These are phyloP conservation scores for Protea cynaroides DNA, from an alignment of 164 flowering plant genomes.

Conservation along the genomic window DNA sequence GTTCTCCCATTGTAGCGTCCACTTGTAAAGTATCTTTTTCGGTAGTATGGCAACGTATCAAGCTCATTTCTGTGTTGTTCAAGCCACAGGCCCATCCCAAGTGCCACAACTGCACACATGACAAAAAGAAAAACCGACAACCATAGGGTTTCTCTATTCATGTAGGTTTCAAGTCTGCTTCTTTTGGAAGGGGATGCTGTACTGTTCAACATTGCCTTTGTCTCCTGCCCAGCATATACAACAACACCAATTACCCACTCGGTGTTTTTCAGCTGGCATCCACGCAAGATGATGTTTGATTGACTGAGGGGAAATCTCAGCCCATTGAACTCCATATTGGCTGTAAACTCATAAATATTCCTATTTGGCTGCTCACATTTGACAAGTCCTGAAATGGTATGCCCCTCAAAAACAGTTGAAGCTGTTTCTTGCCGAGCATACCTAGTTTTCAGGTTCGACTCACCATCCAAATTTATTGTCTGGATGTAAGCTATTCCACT, in stretches of 20 bases:
- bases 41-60: constrained; percentile 72
- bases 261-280: constrained; percentile 92
- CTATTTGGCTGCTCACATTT: constrained; percentile 90
- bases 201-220: constrained; percentile 94
- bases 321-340: constrained; percentile 74
- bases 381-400: constrained; percentile 51
- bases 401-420: constrained; percentile 40
- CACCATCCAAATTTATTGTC: constrained; percentile 94
- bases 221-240: constrained; percentile 95
- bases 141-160: constrained; percentile 90
- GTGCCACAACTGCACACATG: constrained; percentile 75
- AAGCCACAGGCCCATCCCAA: constrained; percentile 89
- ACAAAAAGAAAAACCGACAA: constrained; percentile 73
- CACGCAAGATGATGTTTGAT: constrained; percentile 83
- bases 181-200: constrained; percentile 80
- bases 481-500: constrained; percentile 86
- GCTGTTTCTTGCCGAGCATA: constrained; percentile 87
- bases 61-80: constrained; percentile 49
- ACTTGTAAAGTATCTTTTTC: constrained; percentile 40
- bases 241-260: constrained; percentile 84
- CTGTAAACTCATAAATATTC: constrained; percentile 88
- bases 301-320: constrained; percentile 69
- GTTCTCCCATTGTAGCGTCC: constrained; percentile 36
- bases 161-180: constrained; percentile 75
- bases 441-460: constrained; percentile 88